A percentile compares a stretch with the other conserved stretches of the same genome.
Evolutionary conservation across 2,329 filamentous ascomycete species (phyloP).

Genomic region (Fusarium tupiense): DNA sequence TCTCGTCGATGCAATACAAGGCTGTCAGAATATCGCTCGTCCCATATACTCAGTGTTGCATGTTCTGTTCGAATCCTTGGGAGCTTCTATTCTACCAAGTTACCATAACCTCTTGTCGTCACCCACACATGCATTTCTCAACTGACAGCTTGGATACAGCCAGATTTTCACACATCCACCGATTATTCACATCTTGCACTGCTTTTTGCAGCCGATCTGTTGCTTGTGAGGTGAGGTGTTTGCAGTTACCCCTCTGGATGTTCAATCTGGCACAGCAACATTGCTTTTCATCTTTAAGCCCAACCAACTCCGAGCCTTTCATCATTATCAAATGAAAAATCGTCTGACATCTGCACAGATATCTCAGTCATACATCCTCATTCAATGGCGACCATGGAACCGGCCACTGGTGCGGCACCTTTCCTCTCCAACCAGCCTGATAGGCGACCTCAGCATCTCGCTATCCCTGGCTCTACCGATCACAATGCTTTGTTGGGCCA

Average conservation of each 20-base stretch:
- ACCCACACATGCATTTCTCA: not conserved
- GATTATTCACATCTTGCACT: slow-evolving; percentile 47
- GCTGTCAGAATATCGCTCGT: too few relatives aligned
- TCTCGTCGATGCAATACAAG: too few relatives aligned
- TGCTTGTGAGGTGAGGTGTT: slow-evolving; percentile 46
- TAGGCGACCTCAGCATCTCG: slow-evolving; percentile 45
- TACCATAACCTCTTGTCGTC: not conserved
- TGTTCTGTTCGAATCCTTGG: not conserved
- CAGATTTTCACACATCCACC: slow-evolving; percentile 46
- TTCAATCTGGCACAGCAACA: too few relatives aligned
- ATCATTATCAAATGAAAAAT: not conserved
- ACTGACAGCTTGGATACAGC: not conserved
- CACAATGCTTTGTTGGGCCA: slow-evolving; percentile 47
- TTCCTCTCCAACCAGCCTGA: slow-evolving; percentile 46
- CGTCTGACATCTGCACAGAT: slow-evolving; percentile 14
- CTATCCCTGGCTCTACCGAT: slow-evolving; percentile 46
- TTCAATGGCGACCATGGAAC: slow-evolving; percentile 49
- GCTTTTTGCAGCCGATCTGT: slow-evolving; percentile 46
- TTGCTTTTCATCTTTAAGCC: not conserved
- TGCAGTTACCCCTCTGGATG: not conserved
- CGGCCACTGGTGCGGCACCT: slow-evolving; percentile 44
- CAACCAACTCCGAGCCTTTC: not conserved
- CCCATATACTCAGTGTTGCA: not conserved
- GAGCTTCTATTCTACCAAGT: not conserved
- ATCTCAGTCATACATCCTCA: slow-evolving; percentile 50